These are phyloP conservation scores for Stropharia rugosoannulata DNA, from an alignment of 768 basidiomycete species.

Conservation along the genomic window DNA sequence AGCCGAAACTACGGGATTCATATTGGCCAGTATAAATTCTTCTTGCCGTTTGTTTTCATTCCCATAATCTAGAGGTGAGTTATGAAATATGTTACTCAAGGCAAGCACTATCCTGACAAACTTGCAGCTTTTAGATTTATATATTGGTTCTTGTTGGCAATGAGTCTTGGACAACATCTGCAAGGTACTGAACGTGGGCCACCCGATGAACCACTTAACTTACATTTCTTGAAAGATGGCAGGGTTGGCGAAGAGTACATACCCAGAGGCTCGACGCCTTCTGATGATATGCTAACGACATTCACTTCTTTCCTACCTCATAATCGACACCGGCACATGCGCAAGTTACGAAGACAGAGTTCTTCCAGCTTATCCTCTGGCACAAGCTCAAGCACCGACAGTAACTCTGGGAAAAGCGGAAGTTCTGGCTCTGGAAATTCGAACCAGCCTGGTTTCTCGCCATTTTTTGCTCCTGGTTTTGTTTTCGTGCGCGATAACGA, in stretches of 20 bases:
- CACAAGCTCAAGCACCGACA: no score
- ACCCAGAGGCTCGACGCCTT: background rate
- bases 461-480: no score
- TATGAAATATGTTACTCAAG: slow-evolving; percentile 3
- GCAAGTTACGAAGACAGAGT: background rate
- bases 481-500: slow-evolving; percentile 31
- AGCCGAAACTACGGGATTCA: slow-evolving; percentile 13
- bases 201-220: background rate
- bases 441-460: no score
- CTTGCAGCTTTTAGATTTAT: slow-evolving; percentile 9
- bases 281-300: background rate
- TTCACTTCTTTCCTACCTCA: background rate
- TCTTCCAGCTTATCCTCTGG: background rate
- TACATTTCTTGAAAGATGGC: background rate
- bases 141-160: background rate
- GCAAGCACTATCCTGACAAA: slow-evolving; percentile 1
- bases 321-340: background rate
- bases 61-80: slow-evolving; percentile 17
- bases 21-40: slow-evolving; percentile 16
- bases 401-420: no score
- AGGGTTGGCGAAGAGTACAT: no score
- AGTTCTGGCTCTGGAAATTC: no score
- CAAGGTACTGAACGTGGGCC: background rate
- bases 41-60: slow-evolving; percentile 8
- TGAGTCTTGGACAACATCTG: slow-evolving; percentile 1